Evolutionary conservation across 139 green algal species (phyloP), one percentile per base, ranked within the genome.

Genomic region (Auxenochlorella pyrenoidosa): DNA sequence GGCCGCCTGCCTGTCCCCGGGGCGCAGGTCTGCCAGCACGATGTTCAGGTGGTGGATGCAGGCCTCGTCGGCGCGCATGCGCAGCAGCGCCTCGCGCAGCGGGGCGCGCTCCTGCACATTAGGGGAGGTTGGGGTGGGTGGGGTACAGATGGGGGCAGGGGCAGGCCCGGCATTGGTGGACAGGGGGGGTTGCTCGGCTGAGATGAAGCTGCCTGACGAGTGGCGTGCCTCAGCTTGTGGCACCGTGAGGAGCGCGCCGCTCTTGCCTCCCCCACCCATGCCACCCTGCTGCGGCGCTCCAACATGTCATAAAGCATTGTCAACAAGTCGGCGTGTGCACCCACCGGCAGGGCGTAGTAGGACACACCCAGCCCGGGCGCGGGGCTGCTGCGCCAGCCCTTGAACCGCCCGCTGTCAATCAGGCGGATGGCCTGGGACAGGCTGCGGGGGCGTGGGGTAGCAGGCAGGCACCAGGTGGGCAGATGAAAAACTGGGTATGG

Each of bases 11-110:
- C 75, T 80, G 75, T 59, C 43, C 15, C 70, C 70, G 36, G 70
- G 70, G 26, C 6, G 18, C 71, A 87, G 83, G 70, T 81, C 51
- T 19, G 83, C 70, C 36, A 82, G 41, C 38, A 81, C 71, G 6
- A 66, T 75, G 36, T 59, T 26, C 22, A 87, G 40, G 70, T 87
- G 70, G 71, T 81, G 70, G 51, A 87, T 87, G 83, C 47, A 87
- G 15, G 80, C 80, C 63, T 85, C 80, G 41, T 85, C 80, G 2
- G 80, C 80, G n/a, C 83, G 47, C 83, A 87, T 81, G 30, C 83
- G 73, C 70, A 87, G 47, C 83, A 87, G 70, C n/a, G 59, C 83
- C 36, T 87, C 70, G 59, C 51, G 47, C 47, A 87, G 24, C 22
- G 47, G 34, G 44, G 66, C 63, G 43, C 82, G 68, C 32, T 79